Evolutionary conservation across 1,139 yeast genomes (phyloP), one percentile per base, ranked within the genome.

Genomic region (Hyphopichia burtonii): DNA sequence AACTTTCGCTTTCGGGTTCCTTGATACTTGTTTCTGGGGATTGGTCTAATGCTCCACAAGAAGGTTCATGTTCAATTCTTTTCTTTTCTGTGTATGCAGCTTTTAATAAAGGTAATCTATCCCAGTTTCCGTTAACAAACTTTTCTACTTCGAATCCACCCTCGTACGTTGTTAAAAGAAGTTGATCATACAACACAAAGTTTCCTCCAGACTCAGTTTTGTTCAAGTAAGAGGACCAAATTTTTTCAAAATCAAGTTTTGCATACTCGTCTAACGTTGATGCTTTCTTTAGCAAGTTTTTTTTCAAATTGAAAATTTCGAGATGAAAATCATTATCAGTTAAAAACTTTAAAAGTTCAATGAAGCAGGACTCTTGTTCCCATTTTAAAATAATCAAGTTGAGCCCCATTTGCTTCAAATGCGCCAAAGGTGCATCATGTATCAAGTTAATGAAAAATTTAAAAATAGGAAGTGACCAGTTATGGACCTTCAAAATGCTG

Each of bases 371-470:
- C 12, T 43, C 50, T 7, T 48, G 40, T 7, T 53, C 57, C 41
- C 56, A 55, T 43, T 51, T 56, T 4, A 38, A 25, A 3, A 46
- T 22, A 8, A 66, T 51, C 6, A 57, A 43, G 3, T 54, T 48
- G 19, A 56, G 43, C 0, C 62, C 48, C 33, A 58, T 53, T 27
- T 56, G 56, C 41, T 59, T 62, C 40, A 72, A 55, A 36, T 51
- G 54, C 2, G 51, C 52, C 38, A 51, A 61, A 2, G 76, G 75
- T 0, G 76, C 68, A 49, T 59, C 60, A 39, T 63, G 70, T 37
- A 68, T 58, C 30, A 71, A 54, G 3, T 53, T 43, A 5, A 71
- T 48, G 37, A 61, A 68, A 43, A 62, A 67, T 33, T 65, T 58
- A 52, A 66, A 62, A 2, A 59, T 50, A 1, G 62, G 61, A 3